Percentiles rank a stretch among this genome's conserved stretches.
Evolutionary conservation across 78 protist genomes (phyloP).

Genomic region (Ministeria vibrans): DNA sequence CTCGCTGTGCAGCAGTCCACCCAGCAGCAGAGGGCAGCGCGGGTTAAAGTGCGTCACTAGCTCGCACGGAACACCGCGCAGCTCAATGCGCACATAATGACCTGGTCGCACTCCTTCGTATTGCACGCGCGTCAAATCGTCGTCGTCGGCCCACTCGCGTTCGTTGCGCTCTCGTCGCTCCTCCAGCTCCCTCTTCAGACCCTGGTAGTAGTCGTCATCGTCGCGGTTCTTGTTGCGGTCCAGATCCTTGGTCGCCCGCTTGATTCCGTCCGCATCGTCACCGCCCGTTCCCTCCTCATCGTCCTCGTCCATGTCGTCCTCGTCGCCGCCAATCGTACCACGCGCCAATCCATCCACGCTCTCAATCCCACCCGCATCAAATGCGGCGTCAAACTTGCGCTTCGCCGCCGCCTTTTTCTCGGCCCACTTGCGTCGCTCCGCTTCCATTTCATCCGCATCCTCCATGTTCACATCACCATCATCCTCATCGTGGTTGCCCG

Average conservation of each 20-base stretch:
- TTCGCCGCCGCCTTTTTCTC: constrained; percentile 22
- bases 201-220: constrained; percentile 18
- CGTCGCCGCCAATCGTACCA: no score
- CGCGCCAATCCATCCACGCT: no score
- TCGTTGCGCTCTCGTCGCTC: constrained; percentile 20
- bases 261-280: background rate
- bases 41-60: constrained; percentile 80
- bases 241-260: background rate
- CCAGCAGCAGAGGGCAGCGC: constrained; percentile 76
- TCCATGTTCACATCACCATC: constrained; percentile 28
- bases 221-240: background rate
- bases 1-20: constrained; percentile 87
- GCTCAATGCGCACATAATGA: constrained; percentile 82
- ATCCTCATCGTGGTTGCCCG: constrained; percentile 26
- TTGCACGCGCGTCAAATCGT: constrained; percentile 12
- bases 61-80: constrained; percentile 82
- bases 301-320: constrained; percentile 32
- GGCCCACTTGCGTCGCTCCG: background rate
- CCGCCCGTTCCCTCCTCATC: constrained; percentile 3
- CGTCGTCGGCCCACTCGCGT: constrained; percentile 12
- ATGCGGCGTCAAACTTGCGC: constrained; percentile 16
- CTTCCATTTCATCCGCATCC: constrained; percentile 23
- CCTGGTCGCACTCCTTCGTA: constrained; percentile 53
- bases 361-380: constrained; percentile 29
- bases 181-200: constrained; percentile 1